These are phyloP conservation scores for Yamadazyma conglobata DNA, from an alignment of 1,139 yeast genomes.

Conservation along the genomic window DNA sequence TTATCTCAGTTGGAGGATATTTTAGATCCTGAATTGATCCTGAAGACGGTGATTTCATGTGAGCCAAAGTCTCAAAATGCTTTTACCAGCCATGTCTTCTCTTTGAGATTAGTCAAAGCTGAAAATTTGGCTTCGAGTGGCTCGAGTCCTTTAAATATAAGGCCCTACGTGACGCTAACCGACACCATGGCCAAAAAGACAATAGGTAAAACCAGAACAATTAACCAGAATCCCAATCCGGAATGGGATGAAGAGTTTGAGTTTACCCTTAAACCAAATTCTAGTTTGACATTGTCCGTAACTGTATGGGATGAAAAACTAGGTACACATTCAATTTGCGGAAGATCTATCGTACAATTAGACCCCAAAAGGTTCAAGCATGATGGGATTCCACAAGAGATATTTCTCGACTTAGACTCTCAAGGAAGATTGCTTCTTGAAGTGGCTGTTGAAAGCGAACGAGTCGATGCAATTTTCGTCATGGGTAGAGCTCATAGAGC, in stretches of 20 bases:
- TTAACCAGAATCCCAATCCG: slow-evolving; percentile 64
- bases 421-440: slow-evolving; percentile 65
- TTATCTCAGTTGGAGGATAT: slow-evolving; percentile 58
- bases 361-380: slow-evolving; percentile 65
- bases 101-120: slow-evolving; percentile 65
- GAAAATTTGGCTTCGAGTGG: slow-evolving; percentile 56
- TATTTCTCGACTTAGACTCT: slow-evolving; percentile 59
- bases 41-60: slow-evolving; percentile 38
- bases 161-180: slow-evolving; percentile 65
- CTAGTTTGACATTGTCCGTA: slow-evolving; percentile 45
- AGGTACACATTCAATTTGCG: slow-evolving; percentile 64
- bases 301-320: slow-evolving; percentile 74
- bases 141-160: slow-evolving; percentile 44
- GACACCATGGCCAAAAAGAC: slow-evolving; percentile 58
- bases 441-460: slow-evolving; percentile 74
- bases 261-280: slow-evolving; percentile 41
- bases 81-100: slow-evolving; percentile 55
- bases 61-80: slow-evolving; percentile 31
- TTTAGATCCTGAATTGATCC: slow-evolving; percentile 60
- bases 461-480: slow-evolving; percentile 72
- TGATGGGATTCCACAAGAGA: slow-evolving; percentile 66
- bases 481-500: slow-evolving; percentile 75
- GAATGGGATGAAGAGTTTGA: slow-evolving; percentile 91
- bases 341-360: slow-evolving; percentile 59
- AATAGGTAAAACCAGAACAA: slow-evolving; percentile 69